Evolutionary conservation across 345 rosid species (phyloP).

Genomic region (Eucalyptus regnans): DNA sequence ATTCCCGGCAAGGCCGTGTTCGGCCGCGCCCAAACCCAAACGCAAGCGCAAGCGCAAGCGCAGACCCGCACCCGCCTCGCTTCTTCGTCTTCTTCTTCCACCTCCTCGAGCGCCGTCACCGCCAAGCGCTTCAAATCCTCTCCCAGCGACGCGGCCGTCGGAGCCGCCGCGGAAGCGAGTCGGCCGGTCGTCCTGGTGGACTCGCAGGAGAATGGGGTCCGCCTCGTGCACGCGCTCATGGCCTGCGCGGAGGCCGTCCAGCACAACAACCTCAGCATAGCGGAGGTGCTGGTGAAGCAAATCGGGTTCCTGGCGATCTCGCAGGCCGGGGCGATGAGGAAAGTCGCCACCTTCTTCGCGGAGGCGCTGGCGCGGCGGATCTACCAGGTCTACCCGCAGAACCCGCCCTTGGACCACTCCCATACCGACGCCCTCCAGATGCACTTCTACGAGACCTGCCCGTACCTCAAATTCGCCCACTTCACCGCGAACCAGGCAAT

Average conservation of each 20-base stretch:
- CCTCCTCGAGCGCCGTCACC: background rate
- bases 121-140: background rate
- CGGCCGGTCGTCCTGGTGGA: conserved; percentile 55
- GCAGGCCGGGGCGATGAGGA: conserved; percentile 69
- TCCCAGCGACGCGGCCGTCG: background rate
- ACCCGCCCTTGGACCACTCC: conserved; percentile 25
- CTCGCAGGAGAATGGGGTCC: conserved; percentile 72
- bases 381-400: conserved; percentile 33
- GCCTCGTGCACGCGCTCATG: conserved; percentile 64
- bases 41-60: background rate
- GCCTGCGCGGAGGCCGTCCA: conserved; percentile 85
- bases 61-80: background rate
- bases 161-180: conserved; percentile 13
- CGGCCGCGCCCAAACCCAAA: background rate
- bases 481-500: conserved; percentile 86
- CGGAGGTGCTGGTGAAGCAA: conserved; percentile 63
- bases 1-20: conserved; percentile 70
- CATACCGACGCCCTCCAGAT: conserved; percentile 54
- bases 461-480: conserved; percentile 80
- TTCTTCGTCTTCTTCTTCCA: background rate
- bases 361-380: conserved; percentile 73
- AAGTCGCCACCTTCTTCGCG: conserved; percentile 74
- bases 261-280: conserved; percentile 26
- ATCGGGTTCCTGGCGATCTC: conserved; percentile 43
- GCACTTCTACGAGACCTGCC: conserved; percentile 81